phyloP scores from a whole-genome alignment of 768 basidiomycete species.

The Psilocybe azurescens region DNA sequence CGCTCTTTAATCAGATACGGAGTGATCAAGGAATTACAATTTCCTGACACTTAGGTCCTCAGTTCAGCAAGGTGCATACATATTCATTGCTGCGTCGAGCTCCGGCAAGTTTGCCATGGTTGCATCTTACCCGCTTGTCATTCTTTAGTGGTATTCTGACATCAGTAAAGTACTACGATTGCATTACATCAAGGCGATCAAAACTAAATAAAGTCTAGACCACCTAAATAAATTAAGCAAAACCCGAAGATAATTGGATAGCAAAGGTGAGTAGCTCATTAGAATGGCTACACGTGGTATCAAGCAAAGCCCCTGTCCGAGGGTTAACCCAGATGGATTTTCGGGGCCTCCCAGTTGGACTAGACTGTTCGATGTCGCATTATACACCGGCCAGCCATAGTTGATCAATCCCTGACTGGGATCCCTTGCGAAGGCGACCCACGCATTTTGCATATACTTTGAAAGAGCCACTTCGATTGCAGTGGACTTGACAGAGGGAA shows the following conservation, averaged over 20 bases:
- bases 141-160: too few relatives aligned
- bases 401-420: conserved; percentile 32
- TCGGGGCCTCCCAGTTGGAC: conserved; percentile 21
- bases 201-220: too few relatives aligned
- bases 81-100: too few relatives aligned
- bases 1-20: too few relatives aligned
- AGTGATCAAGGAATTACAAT: too few relatives aligned
- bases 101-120: too few relatives aligned
- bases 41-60: too few relatives aligned
- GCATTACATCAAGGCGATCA: too few relatives aligned
- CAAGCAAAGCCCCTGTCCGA: conserved; percentile 15
- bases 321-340: conserved; percentile 21
- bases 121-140: too few relatives aligned
- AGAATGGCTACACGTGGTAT: conserved; percentile 20
- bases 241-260: background rate
- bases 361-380: conserved; percentile 20
- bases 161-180: too few relatives aligned
- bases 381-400: conserved; percentile 25
- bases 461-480: conserved; percentile 31
- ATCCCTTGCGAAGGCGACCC: conserved; percentile 44
- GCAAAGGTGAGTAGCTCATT: conserved; percentile 1
- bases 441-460: conserved; percentile 37
- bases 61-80: too few relatives aligned
- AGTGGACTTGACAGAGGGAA: conserved; percentile 12
- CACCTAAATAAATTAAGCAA: background rate